Conservation (phyloP, 1,284 basidiomycete species). For the Cutaneotrichosporon sp. region DNA sequence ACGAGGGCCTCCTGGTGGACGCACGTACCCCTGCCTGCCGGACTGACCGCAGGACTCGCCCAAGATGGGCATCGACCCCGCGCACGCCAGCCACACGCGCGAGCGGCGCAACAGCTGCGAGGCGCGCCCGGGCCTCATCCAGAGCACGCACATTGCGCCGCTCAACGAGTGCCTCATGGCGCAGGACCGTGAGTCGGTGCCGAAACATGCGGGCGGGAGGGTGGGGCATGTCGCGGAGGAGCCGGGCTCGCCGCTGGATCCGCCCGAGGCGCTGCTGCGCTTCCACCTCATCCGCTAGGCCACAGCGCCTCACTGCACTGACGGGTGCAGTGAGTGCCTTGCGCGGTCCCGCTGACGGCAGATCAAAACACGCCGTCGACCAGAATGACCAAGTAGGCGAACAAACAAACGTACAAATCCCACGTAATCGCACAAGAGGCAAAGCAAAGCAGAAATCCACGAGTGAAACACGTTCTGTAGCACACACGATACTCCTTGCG, state of each 20-base stretch:
- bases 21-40: not conserved
- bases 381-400: conserved; percentile 1
- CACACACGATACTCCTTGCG: too few species aligned
- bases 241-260: not conserved
- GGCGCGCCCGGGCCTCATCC: conserved; percentile 19
- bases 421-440: not conserved
- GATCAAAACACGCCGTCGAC: conserved; percentile 1
- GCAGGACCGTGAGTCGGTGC: conserved; percentile 4
- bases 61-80: conserved; percentile 11
- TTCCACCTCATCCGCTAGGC: not conserved
- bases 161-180: conserved; percentile 21
- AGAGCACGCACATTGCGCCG: conserved; percentile 22
- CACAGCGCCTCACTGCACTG: not conserved
- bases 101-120: conserved; percentile 23
- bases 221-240: not conserved
- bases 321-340: not conserved
- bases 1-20: conserved; percentile 19
- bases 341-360: not conserved
- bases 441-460: not conserved
- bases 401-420: not conserved
- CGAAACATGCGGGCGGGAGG: not conserved
- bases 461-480: not conserved
- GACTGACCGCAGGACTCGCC: conserved; percentile 7
- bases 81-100: conserved; percentile 9
- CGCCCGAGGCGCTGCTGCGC: not conserved